Evolutionary conservation across 176 grass and related monocot genomes (phyloP).

Genomic region (Oryza officinalis): DNA sequence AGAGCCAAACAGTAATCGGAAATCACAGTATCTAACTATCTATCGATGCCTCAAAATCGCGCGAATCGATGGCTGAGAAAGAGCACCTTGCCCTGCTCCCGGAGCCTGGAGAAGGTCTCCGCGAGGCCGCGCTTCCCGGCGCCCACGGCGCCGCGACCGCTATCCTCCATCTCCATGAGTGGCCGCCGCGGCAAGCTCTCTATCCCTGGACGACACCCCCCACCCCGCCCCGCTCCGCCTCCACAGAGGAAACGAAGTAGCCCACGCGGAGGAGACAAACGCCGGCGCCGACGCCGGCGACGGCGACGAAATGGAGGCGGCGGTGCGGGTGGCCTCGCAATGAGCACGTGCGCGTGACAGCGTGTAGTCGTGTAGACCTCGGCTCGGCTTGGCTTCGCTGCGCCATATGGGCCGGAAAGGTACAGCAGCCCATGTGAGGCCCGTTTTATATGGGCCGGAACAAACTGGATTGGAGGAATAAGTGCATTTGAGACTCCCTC

Average conservation of each 20-base stretch:
- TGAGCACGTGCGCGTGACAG: not conserved
- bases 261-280: not conserved
- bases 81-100: slow-evolving; percentile 45
- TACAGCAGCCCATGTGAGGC: not conserved
- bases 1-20: not conserved
- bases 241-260: not conserved
- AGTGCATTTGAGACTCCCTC: no score
- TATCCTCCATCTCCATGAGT: slow-evolving; percentile 3
- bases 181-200: not conserved
- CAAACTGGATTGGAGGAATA: no score
- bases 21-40: not conserved
- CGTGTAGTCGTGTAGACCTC: no score
- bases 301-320: not conserved
- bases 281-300: not conserved
- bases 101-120: slow-evolving; percentile 47
- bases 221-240: not conserved
- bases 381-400: no score
- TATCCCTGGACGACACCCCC: not conserved
- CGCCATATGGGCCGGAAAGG: no score
- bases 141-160: not conserved
- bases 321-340: not conserved
- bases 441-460: not conserved
- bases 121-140: slow-evolving; percentile 27
- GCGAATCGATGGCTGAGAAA: not conserved
- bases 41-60: not conserved